phyloP scores from a whole-genome alignment of 331 rosid species.

The Dryas integrifolia region DNA sequence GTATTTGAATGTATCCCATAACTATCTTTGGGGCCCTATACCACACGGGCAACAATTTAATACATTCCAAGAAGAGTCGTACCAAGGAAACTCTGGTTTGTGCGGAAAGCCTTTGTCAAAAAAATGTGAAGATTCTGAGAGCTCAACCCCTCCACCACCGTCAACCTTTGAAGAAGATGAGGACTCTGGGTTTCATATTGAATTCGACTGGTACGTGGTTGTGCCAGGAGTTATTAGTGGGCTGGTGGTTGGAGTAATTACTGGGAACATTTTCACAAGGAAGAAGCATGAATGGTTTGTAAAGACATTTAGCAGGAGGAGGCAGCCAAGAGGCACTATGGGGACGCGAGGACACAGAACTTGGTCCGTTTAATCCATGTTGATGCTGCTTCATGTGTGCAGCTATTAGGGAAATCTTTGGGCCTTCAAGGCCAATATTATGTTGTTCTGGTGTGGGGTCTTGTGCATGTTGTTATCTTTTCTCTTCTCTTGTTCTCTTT shows the following conservation, averaged over 20 bases:
- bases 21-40: constrained; percentile 12
- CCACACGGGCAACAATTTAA: constrained; percentile 23
- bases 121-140: background rate
- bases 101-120: constrained; percentile 17
- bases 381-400: background rate
- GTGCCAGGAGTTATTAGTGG: constrained; percentile 9
- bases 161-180: constrained; percentile 3
- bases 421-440: background rate
- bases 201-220: constrained; percentile 16
- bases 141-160: background rate
- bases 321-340: background rate
- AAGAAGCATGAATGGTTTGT: background rate
- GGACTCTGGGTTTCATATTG: background rate
- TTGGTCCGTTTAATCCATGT: background rate
- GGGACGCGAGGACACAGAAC: background rate
- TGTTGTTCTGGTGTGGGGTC: background rate
- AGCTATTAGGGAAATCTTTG: no score
- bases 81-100: constrained; percentile 10
- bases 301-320: background rate
- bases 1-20: constrained; percentile 22
- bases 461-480: background rate
- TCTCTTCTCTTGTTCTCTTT: no score
- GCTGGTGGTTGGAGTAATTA: background rate
- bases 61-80: constrained; percentile 11
- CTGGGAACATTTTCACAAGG: background rate